Percentiles rank a stretch among this genome's conserved stretches.
These are phyloP conservation scores for Lasiodiplodia sp. DNA, from an alignment of 2,329 filamentous ascomycete species.

Conservation along the genomic window DNA sequence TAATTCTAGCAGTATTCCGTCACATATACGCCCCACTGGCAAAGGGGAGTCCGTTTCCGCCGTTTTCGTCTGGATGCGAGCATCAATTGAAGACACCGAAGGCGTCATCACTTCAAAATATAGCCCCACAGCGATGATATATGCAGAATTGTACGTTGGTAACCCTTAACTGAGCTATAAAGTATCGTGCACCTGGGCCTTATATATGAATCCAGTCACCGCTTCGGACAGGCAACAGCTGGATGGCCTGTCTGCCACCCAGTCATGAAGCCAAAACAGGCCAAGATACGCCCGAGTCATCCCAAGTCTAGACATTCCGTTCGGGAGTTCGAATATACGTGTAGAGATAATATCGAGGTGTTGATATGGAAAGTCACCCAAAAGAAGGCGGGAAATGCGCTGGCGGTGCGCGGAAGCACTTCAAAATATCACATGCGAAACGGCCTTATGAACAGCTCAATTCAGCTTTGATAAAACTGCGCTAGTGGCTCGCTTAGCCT, in stretches of 20 bases:
- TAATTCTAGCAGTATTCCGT: background rate
- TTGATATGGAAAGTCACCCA: background rate
- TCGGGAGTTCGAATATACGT: background rate
- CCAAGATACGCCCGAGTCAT: background rate
- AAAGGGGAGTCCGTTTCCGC: background rate
- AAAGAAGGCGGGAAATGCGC: background rate
- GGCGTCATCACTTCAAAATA: background rate
- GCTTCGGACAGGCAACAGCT: background rate
- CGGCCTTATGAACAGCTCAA: background rate
- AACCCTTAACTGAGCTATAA: background rate
- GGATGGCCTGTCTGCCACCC: background rate
- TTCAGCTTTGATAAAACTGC: background rate
- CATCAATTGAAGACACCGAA: background rate
- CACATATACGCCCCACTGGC: background rate
- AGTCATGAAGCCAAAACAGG: background rate
- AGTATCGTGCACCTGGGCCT: background rate
- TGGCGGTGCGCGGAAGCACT: background rate
- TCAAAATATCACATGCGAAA: background rate
- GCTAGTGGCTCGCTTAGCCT: background rate
- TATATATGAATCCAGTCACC: background rate
- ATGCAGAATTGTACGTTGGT: background rate
- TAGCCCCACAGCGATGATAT: background rate
- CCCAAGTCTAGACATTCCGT: background rate
- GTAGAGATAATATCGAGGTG: background rate
- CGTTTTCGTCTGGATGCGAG: background rate